Evolutionary conservation across 495 filamentous ascomycete genomes (phyloP), one percentile per base, ranked within the genome.

Genomic region (Talaromyces thailandensis): DNA sequence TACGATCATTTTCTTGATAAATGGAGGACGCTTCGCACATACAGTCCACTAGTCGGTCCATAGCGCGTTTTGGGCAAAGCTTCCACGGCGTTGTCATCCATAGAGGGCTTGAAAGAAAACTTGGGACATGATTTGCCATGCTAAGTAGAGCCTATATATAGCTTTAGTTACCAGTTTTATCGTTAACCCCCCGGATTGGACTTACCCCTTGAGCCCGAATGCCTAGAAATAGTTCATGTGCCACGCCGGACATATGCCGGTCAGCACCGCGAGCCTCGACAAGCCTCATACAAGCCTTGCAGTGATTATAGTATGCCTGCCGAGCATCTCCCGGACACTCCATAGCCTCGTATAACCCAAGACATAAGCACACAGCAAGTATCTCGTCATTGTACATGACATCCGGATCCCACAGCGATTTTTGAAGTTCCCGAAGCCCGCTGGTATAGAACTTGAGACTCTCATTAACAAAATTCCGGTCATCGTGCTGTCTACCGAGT

Each of bases 341-440:
- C 21, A 70, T 56, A 8, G 70, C 61, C 61, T 78, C 75, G 55
- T 75, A 78, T n/a, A 73, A 65, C 40, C 66, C 65, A 1, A 76
- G 60, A 6, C 69, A 66, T 64, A 76, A 64, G 52, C 70, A 73
- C 11, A 72, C 71, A 6, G 74, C 75, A 4, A 74, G 62, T 2
- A 71, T 76, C 55, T 69, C 68, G 58, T 75, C 73, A 24, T 67
- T 66, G 43, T 64, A 64, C 64, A 70, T 71, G 9, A 69, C 53
- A 9, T 57, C 37, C 6, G 60, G 66, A 60, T 69, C 57, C 63
- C 64, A 69, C 4, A 78, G 57, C 1, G 73, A 73, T 29, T 61
- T 67, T 56, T 75, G 74, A 31, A 78, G 62, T 31, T 72, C 69
- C 35, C 64, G 67, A 16, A 78, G 68, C 0, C 67, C 71, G 35